Percentiles rank a stretch among this genome's conserved stretches.
Evolutionary conservation across 2,329 filamentous ascomycete species (phyloP).

Genomic region (Lasiodiplodia sp.): DNA sequence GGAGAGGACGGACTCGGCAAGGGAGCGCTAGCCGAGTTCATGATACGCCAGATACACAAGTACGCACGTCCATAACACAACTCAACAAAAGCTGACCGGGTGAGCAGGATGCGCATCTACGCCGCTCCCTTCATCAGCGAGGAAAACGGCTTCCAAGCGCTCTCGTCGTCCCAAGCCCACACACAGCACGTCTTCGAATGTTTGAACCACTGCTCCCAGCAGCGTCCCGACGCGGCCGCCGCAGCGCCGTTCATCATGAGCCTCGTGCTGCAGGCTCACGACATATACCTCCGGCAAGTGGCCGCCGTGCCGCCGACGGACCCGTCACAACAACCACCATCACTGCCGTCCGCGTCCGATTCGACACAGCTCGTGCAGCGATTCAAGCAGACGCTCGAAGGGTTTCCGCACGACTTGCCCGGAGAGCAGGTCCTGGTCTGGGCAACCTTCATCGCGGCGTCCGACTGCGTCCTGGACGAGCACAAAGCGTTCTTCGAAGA

Average conservation of each 20-base stretch:
- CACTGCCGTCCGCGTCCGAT: background rate
- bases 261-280: background rate
- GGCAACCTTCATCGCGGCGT: background rate
- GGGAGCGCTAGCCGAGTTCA: background rate
- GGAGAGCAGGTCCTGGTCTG: background rate
- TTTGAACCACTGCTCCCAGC: background rate
- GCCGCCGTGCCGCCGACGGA: too few relatives aligned
- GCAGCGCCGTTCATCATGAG: background rate
- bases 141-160: background rate
- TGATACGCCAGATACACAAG: constrained; percentile 1
- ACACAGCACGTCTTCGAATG: background rate
- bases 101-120: constrained; percentile 2
- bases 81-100: too few relatives aligned
- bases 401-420: background rate
- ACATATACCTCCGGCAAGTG: background rate
- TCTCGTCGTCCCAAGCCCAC: background rate
- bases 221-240: background rate
- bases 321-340: too few relatives aligned
- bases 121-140: background rate
- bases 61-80: background rate
- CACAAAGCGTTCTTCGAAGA: background rate
- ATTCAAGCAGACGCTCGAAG: background rate
- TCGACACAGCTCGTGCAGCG: background rate
- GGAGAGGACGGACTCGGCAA: background rate
- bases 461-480: background rate